Conservation (phyloP, 2,329 filamentous ascomycete species). For the Scedosporium apiospermum region DNA sequence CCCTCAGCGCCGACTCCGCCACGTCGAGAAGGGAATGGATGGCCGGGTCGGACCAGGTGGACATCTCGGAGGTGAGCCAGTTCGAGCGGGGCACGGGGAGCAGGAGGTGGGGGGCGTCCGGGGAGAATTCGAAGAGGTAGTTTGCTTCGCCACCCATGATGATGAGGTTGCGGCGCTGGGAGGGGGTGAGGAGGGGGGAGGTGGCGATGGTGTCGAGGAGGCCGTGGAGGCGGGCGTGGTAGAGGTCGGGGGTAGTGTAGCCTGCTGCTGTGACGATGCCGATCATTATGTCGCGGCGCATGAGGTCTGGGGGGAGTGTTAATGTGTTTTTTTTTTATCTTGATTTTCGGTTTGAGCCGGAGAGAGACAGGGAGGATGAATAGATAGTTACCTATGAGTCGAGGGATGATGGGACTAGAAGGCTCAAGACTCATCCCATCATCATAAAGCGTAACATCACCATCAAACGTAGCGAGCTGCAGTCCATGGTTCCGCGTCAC, state of each 20-base stretch:
- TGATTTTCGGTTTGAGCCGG: neutral
- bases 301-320: constrained; percentile 44
- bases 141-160: constrained; percentile 96
- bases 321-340: neutral
- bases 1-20: constrained; percentile 72
- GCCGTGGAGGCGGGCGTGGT: constrained; percentile 79
- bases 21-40: constrained; percentile 78
- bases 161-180: constrained; percentile 69
- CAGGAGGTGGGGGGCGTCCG: constrained; percentile 55
- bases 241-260: constrained; percentile 78
- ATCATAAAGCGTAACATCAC: constrained; percentile 92
- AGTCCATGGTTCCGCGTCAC: constrained; percentile 62
- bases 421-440: constrained; percentile 73
- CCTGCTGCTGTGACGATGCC: constrained; percentile 96
- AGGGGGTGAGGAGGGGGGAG: constrained; percentile 47
- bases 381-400: constrained; percentile 36
- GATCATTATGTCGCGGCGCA: constrained; percentile 70
- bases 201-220: constrained; percentile 68
- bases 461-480: constrained; percentile 89
- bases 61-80: constrained; percentile 75
- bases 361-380: no score
- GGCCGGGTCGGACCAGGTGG: constrained; percentile 63
- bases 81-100: constrained; percentile 53
- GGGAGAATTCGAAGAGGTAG: constrained; percentile 78
- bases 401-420: constrained; percentile 66